Conservation (phyloP, 1,139 yeast genomes). For the Groenewaldozyma auringiensis region DNA sequence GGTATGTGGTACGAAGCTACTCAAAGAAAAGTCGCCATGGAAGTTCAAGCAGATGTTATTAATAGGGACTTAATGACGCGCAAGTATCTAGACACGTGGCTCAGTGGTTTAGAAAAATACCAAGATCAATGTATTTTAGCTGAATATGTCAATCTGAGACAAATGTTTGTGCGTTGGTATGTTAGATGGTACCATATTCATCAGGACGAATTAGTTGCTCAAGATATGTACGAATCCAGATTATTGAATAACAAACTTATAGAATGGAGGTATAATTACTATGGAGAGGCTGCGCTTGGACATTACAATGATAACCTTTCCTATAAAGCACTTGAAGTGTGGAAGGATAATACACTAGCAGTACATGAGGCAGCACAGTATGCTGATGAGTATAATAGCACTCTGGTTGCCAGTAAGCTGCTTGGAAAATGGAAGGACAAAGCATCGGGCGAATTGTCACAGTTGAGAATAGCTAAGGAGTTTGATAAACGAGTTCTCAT, state of each 20-base stretch:
- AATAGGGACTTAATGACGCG: not conserved
- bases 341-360: slow-evolving; percentile 7
- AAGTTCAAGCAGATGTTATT: not conserved
- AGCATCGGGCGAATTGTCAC: not conserved
- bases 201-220: not conserved
- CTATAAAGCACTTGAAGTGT: slow-evolving; percentile 2
- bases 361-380: not conserved
- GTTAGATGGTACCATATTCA: not conserved
- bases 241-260: not conserved
- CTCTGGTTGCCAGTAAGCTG: not conserved
- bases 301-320: slow-evolving; percentile 3
- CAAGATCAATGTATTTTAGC: not conserved
- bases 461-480: slow-evolving; percentile 9
- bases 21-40: not conserved
- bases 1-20: not conserved
- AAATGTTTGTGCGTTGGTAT: slow-evolving; percentile 2
- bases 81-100: no score
- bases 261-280: slow-evolving; percentile 4
- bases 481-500: not conserved
- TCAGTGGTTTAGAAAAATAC: not conserved
- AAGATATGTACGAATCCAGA: not conserved
- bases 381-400: not conserved
- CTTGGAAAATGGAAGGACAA: slow-evolving; percentile 9
- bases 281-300: slow-evolving; percentile 6
- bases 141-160: not conserved